Conservation (phyloP, 2,329 filamentous ascomycete genomes). For the Chaetothyriales sp. region DNA sequence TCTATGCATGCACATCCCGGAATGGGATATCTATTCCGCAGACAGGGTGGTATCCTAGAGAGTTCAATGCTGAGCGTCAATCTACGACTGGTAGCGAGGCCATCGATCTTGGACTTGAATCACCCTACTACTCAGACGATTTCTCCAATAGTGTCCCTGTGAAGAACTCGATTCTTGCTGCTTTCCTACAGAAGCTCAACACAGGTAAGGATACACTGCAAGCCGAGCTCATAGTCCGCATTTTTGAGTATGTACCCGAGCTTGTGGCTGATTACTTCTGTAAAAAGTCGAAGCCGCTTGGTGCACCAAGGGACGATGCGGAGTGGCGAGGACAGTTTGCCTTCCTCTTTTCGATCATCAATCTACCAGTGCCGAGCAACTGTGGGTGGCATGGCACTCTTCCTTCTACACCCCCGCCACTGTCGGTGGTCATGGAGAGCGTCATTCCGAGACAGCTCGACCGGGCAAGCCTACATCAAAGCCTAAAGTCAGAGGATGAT, state of each 20-base stretch:
- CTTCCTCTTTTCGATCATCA: slow-evolving; percentile 69
- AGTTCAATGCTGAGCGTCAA: background rate
- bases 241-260: slow-evolving; percentile 72
- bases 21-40: slow-evolving; percentile 62
- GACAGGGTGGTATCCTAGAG: slow-evolving; percentile 64
- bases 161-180: slow-evolving; percentile 64
- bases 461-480: slow-evolving; percentile 65
- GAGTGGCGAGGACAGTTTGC: slow-evolving; percentile 93
- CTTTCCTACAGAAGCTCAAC: slow-evolving; percentile 64
- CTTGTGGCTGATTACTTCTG: slow-evolving; percentile 78
- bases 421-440: slow-evolving; percentile 67
- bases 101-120: slow-evolving; percentile 55
- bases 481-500: slow-evolving; percentile 62
- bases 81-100: slow-evolving; percentile 49
- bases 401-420: slow-evolving; percentile 59
- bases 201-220: slow-evolving; percentile 74
- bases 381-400: slow-evolving; percentile 54
- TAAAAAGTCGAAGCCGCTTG: slow-evolving; percentile 64
- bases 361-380: slow-evolving; percentile 54
- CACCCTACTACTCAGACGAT: slow-evolving; percentile 54
- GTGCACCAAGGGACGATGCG: slow-evolving; percentile 81
- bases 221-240: slow-evolving; percentile 63
- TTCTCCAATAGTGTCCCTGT: slow-evolving; percentile 56
- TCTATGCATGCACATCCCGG: slow-evolving; percentile 58
- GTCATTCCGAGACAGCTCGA: slow-evolving; percentile 72